These are phyloP conservation scores for Hemileccinum impolitum DNA, from an alignment of 768 basidiomycete species.

Conservation along the genomic window DNA sequence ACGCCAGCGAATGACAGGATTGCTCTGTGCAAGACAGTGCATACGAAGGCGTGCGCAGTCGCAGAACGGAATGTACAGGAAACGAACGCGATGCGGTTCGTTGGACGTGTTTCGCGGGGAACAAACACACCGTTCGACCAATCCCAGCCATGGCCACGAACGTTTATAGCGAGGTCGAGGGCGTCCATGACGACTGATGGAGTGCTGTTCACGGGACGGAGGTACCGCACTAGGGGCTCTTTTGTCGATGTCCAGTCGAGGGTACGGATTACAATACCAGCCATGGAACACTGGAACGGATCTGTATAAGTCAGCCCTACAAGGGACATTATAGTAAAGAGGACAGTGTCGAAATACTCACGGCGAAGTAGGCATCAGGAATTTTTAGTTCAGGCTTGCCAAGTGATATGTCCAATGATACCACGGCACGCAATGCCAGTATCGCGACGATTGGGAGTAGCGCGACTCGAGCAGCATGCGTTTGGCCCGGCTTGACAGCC, in stretches of 20 bases:
- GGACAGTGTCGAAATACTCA: background rate
- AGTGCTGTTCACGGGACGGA: constrained; percentile 3
- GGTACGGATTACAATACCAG: constrained; percentile 6
- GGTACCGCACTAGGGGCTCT: constrained; percentile 11
- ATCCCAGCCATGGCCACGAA: constrained; percentile 61
- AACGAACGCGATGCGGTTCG: constrained; percentile 39
- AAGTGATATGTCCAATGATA: constrained; percentile 12
- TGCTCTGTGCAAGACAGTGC: constrained; percentile 44
- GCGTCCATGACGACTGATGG: constrained; percentile 33
- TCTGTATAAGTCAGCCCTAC: background rate
- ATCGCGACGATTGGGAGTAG: constrained; percentile 46
- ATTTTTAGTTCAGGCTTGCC: background rate
- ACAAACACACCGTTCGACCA: constrained; percentile 41
- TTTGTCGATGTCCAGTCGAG: constrained; percentile 17
- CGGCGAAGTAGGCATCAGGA: constrained; percentile 11
- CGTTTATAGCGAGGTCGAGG: constrained; percentile 46
- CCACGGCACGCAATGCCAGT: constrained; percentile 38
- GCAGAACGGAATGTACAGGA: constrained; percentile 32
- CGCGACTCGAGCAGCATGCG: constrained; percentile 14
- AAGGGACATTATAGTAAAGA: background rate
- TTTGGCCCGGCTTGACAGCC: background rate
- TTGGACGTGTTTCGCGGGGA: constrained; percentile 39
- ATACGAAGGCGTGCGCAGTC: constrained; percentile 35
- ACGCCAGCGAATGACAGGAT: constrained; percentile 43
- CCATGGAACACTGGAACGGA: constrained; percentile 14